Evolutionary conservation across 148 eudicot species (phyloP), one percentile per base, ranked within the genome.

Genomic region (Nepenthes mirabilis): DNA sequence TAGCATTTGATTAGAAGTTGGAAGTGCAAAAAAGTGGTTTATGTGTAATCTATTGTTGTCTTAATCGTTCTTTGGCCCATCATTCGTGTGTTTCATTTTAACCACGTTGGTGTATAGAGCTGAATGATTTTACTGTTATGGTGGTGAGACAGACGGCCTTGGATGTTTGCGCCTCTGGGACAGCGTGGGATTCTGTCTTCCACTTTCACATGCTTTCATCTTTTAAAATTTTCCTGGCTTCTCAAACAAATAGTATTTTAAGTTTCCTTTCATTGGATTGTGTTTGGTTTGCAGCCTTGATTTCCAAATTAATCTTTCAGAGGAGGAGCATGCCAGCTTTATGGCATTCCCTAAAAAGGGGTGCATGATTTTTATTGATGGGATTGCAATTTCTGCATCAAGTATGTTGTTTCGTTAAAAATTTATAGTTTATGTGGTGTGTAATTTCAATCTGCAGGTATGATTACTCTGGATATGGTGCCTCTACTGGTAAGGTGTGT

Each of bases 381-480:
- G 45, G 45, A 40, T 8, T 3, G 6, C 4, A 40, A 40, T 40
- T 4, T 40, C 8, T 40, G 4, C 45, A 3, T 3, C 8, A 8
- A 40, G 9, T 55, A 10, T 7, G 33, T 55, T 34, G 11, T 8
- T 55, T 32, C 58, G 33, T 33, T 55, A 11, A 55, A 3, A 3
- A 10, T 32, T 34, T 57, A 1, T 11, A 11, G 7, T 11, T 57
- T 36, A 43, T 13, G 35, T 36, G 11, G 23, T 37, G 65, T 50
- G 14, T 37, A 7, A 33, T 61, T 36, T 32, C 66, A 58, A 68
- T 64, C n/a, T 78, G 89, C 79, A 94, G 99, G 69, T 94, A 86
- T 72, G 99, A 94, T 69, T 94, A 94, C 73, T 86, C 99, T 47
- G 99, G 99, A 59, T 94, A 94, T 67, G 99, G 99, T 48, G 95